Conservation (phyloP, 176 grass and related monocot species). For the Aegilops longissima region DNA sequence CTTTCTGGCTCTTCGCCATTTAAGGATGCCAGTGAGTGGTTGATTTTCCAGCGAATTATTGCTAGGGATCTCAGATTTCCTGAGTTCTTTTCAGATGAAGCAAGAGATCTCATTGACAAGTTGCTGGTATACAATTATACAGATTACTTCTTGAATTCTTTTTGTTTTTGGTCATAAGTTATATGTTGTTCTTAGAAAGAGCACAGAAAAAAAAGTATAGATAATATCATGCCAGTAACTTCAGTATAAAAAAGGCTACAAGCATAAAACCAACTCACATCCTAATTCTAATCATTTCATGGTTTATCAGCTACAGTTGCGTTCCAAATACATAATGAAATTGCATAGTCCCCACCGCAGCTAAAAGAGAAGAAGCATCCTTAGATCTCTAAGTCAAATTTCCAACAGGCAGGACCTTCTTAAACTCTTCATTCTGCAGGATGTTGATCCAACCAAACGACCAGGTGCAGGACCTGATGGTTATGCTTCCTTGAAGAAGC, state of each 20-base stretch:
- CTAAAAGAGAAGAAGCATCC: not conserved
- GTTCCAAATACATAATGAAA: slow-evolving; percentile 18
- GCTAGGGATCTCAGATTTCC: slow-evolving; percentile 86
- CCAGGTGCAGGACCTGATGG: slow-evolving; percentile 74
- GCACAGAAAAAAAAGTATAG: not conserved
- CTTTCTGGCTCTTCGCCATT: slow-evolving; percentile 94
- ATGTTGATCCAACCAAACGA: slow-evolving; percentile 82
- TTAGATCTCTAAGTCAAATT: not conserved
- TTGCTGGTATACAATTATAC: slow-evolving; percentile 69
- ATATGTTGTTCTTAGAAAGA: not conserved
- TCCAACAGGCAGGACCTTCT: not conserved
- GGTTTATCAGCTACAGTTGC: not conserved
- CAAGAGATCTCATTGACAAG: slow-evolving; percentile 81
- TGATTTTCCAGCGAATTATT: slow-evolving; percentile 95
- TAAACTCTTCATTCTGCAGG: slow-evolving; percentile 48
- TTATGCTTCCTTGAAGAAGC: slow-evolving; percentile 77
- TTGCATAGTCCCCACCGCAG: not conserved
- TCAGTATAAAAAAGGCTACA: not conserved
- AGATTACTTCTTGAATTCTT: not conserved
- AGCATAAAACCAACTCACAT: not conserved
- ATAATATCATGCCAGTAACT: not conserved
- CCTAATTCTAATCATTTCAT: not conserved
- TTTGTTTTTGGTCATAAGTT: slow-evolving; percentile 16
- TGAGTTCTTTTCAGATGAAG: slow-evolving; percentile 84
- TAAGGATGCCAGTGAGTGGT: slow-evolving; percentile 96